Evolutionary conservation across 2,329 filamentous ascomycete genomes (phyloP), one percentile per base, ranked within the genome.

Genomic region (Aspergillus calidoustus): DNA sequence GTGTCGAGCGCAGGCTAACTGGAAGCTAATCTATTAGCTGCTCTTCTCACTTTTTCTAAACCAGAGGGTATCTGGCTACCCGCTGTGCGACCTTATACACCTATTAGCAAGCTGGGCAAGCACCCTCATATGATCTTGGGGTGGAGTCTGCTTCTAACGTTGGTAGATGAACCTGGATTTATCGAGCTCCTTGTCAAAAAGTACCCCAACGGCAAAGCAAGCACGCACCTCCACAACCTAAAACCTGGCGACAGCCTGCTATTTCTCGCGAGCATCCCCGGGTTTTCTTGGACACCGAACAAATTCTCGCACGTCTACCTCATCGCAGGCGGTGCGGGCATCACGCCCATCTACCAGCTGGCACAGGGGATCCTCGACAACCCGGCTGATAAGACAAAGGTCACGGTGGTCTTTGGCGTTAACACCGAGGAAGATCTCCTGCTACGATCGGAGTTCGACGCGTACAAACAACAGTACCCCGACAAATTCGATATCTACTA

Each of bases 261-360:
- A 47, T 87, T 91, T 67, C 80, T 84, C 6, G 79, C 81, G 0
- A 79, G 84, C 4, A 75, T 91, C 4, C 80, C 80, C 19, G 84
- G 82, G 28, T 84, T 84, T 71, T 69, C 75, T 38, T 90, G 85
- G 83, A 82, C 78, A 23, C 77, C 84, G 30, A 80, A 80, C 57
- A 67, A 75, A 56, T 69, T 76, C 77, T 71, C 80, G 74, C 81
- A 85, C 64, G 74, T 92, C n/a, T 84, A 86, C 3, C 80, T 91
- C 44, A 84, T 92, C 48, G 89, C 89, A 0, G 89, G 90, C 49
- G 89, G 90, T 13, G 88, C 88, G 0, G 90, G 90, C 19, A 90
- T 92, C 65, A 91, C 89, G 0, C 89, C 90, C 0, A 83, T 89
- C 66, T 91, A 86, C 71, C 87, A 90, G 71, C 82, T 91, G 2